Base-by-base conservation (phyloP, 345 rosid genomes). In the Euphorbia pulcherrima region DNA sequence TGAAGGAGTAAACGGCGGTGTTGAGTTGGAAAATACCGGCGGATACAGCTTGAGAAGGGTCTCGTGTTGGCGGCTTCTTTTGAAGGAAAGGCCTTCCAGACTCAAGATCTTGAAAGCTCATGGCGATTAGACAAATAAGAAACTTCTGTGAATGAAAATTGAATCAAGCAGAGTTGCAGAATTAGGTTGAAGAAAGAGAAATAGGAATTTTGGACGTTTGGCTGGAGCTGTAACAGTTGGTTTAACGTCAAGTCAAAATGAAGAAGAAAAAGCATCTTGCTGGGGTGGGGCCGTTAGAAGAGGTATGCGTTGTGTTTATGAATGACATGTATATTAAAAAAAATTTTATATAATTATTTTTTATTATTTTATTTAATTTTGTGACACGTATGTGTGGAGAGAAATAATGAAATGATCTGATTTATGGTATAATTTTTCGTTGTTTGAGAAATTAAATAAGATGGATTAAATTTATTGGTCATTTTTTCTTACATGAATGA, bases 21-120 rank as follows among this genome's bases (percentile, higher is more conserved):
- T 85, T 83, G 60, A 86, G 83, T 77, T 83, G 82, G 80, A 90
- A 90, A 54, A 90, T 82, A 7, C 89, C 89, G 37, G 92, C 82
- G 14, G 90, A 92, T 21, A 88, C 90, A 8, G 85, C 85, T 71
- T 81, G 94, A 47, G 94, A 82, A 1, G 84, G 76, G 21, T 86
- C 81, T 21, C 18, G 48, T 24, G 35, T 20, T 5, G 78, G 69
- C 8, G 35, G 69, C 62, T 81, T 70, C 37, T 67, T 55, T 3
- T 30, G 73, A 40, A 51, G 73, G 53, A 40, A 64, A 14, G 68
- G 69, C 64, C 56, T 65, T 69, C 28, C 84, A 65, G 83, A 79
- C 73, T 85, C 90, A 20, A 82, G 77, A 80, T 87, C 92, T 69
- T 83, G 90, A 65, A 85, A 83, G 68, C 92, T 87, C 92, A 75